Conservation (phyloP, 2,329 filamentous ascomycete species). For the Trichoderma endophyticum region DNA sequence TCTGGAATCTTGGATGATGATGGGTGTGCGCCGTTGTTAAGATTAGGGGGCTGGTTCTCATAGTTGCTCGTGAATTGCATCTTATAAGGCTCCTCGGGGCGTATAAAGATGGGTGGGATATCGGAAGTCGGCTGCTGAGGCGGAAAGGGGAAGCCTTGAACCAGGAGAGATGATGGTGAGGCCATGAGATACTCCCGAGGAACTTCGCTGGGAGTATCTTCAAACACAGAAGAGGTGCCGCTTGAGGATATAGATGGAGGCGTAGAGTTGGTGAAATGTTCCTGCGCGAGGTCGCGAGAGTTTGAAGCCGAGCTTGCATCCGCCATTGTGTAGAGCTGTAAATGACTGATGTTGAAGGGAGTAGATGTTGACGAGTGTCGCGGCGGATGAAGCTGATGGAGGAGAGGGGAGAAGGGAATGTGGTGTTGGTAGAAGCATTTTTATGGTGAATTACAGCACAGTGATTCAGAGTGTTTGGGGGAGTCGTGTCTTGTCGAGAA, state of each 20-base stretch:
- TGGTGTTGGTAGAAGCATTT: neutral
- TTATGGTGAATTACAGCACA: neutral
- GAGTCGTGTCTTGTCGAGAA: neutral
- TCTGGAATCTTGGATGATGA: neutral
- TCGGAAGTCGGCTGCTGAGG: neutral
- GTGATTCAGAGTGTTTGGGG: slow-evolving; percentile 11
- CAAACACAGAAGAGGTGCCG: neutral
- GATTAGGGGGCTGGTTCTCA: neutral
- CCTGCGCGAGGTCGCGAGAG: neutral
- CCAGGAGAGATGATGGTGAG: neutral
- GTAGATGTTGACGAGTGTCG: neutral
- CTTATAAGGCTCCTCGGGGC: neutral
- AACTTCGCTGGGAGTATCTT: neutral
- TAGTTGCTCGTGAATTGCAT: neutral
- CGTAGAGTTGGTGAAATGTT: neutral
- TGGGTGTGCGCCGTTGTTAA: neutral
- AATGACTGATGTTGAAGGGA: neutral
- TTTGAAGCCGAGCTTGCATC: neutral
- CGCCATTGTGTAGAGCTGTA: neutral
- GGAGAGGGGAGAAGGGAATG: neutral
- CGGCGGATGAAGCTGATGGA: neutral
- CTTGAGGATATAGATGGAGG: neutral
- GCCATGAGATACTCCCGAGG: slow-evolving; percentile 2
- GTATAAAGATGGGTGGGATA: neutral
- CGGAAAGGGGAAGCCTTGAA: neutral